Evolutionary conservation across 768 basidiomycete genomes (phyloP).

Genomic region (Cyathus striatus): DNA sequence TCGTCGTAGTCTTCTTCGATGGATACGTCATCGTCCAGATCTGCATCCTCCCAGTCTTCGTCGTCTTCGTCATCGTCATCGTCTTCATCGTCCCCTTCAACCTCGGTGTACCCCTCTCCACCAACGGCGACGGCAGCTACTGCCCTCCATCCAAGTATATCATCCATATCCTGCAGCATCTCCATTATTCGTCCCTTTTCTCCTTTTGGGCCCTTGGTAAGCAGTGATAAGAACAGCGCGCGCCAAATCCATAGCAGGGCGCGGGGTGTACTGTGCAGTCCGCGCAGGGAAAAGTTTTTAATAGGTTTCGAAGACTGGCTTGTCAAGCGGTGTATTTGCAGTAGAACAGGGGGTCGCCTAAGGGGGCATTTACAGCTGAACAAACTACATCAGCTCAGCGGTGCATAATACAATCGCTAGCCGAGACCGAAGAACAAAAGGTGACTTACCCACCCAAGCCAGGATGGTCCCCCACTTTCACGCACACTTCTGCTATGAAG

Average conservation of each 20-base stretch:
- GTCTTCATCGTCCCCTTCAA: conserved; percentile 4
- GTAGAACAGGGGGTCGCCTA: conserved; percentile 23
- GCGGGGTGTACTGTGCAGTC: conserved; percentile 39
- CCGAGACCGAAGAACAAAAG: neutral
- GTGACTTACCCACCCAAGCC: conserved; percentile 35
- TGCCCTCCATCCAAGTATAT: conserved; percentile 41
- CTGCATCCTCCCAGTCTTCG: conserved; percentile 18
- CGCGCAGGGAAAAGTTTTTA: conserved; percentile 44
- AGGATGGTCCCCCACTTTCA: conserved; percentile 31
- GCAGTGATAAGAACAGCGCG: conserved; percentile 57
- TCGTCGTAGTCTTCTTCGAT: conserved; percentile 24
- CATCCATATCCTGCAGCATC: conserved; percentile 59
- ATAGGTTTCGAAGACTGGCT: conserved; percentile 34
- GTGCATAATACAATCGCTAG: neutral
- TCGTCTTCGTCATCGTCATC: conserved; percentile 18
- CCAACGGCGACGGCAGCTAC: conserved; percentile 43
- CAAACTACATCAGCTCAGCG: too few species aligned
- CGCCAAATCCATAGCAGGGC: conserved; percentile 65
- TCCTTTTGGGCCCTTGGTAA: conserved; percentile 27
- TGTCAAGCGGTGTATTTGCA: conserved; percentile 52
- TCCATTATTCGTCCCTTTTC: conserved; percentile 32
- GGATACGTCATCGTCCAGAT: conserved; percentile 18
- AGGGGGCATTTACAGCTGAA: too few species aligned
- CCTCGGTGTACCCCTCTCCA: conserved; percentile 52
- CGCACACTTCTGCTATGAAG: conserved; percentile 41